Base-by-base conservation (phyloP, 2,329 filamentous ascomycete genomes). In the Cercospora nicotianae region DNA sequence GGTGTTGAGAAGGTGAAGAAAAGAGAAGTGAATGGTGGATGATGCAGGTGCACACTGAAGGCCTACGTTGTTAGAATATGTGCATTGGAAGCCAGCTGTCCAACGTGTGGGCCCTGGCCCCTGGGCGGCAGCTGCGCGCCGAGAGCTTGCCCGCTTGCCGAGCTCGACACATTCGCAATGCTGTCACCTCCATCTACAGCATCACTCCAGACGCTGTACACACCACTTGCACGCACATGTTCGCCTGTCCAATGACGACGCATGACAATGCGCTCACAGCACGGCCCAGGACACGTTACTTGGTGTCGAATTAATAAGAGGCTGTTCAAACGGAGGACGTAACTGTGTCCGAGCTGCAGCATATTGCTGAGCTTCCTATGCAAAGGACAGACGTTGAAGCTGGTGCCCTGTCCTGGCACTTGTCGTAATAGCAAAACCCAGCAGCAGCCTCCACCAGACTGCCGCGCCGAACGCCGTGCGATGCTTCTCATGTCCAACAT, bases 11-110 rank as follows among this genome's bases (percentile, higher is more conserved):
- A 33, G 45, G 59, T 45, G 53, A 33, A 58, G 30, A 33, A 62
- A 45, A 57, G 60, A 55, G 57, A 67, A 62, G 57, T 30, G 28
- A 60, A 69, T 63, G 62, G 65, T 63, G 62, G 53, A 26, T 28
- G 48, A 33, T 30, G 53, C 53, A 58, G 53, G 53, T 30, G 53
- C 23, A 26, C 53, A 33, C n/a, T 28, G 53, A 58, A 26, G 23
- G 53, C 53, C 53, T 28, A 26, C 53, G 26, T 58, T 12, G 53
- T 31, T 31, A 6, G 53, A 58, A 58, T 58, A 28, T 31, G 53
- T 28, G 53, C 53, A 58, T 58, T 58, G 53, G 30, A 58, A 58
- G 53, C 53, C 53, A 58, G 53, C 23, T 58, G 53, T 16, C 53
- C 26, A 13, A 13, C 23, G 26, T 58, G 53, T 58, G 53, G 53